phyloP scores from a whole-genome alignment of 768 basidiomycete genomes.

The Ramaria rubella region DNA sequence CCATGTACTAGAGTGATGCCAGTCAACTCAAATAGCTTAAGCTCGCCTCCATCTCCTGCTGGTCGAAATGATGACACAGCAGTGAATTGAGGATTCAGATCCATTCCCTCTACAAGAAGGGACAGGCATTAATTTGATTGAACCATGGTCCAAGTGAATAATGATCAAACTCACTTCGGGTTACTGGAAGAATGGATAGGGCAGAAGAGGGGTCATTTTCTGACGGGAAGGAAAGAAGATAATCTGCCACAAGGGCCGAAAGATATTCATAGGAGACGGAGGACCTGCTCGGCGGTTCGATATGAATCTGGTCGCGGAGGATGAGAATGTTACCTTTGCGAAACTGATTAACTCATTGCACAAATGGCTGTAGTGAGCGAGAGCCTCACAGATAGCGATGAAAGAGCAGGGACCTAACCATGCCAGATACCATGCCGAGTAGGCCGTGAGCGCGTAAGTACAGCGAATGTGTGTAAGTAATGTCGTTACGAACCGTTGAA shows the following conservation, averaged over 20 bases:
- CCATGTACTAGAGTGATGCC: conserved; percentile 82
- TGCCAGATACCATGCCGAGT: conserved; percentile 4
- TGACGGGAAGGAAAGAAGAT: conserved; percentile 55
- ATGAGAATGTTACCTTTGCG: conserved; percentile 80
- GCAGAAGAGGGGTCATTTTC: conserved; percentile 65
- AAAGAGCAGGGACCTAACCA: conserved; percentile 69
- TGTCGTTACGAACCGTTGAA: conserved; percentile 57
- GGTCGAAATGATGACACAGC: conserved; percentile 63
- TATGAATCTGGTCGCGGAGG: conserved; percentile 71
- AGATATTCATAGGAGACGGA: conserved; percentile 82
- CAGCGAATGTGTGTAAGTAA: neutral
- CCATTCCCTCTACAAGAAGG: conserved; percentile 67
- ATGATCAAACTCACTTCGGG: conserved; percentile 51
- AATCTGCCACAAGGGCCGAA: conserved; percentile 76
- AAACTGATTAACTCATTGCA: too few species aligned
- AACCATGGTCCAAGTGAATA: neutral
- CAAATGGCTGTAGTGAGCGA: neutral
- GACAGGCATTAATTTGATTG: neutral
- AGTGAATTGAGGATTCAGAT: conserved; percentile 81
- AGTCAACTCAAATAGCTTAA: conserved; percentile 79
- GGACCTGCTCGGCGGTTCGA: conserved; percentile 56
- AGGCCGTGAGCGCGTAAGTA: neutral
- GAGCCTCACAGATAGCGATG: conserved; percentile 71
- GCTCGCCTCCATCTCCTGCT: conserved; percentile 59
- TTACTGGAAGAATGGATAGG: conserved; percentile 67